These are phyloP conservation scores for Pyrenula massariospora DNA, from an alignment of 495 filamentous ascomycete species.

Conservation along the genomic window DNA sequence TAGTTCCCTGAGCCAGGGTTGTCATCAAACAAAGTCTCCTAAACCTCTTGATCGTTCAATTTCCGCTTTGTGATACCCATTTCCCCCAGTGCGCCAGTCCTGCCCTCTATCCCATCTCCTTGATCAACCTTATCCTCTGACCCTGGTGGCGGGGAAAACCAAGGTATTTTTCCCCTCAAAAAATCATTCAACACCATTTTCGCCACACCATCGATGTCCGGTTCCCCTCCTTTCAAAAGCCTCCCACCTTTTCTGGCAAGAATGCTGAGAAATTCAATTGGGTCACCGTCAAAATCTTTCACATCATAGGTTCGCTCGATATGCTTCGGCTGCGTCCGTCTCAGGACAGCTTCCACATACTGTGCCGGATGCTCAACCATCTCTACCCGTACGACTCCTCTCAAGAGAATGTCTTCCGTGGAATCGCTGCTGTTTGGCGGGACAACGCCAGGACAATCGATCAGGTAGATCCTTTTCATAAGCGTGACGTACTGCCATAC, in stretches of 20 bases:
- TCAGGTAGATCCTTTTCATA: slow-evolving; percentile 94
- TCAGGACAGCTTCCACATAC: slow-evolving; percentile 77
- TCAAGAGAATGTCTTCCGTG: slow-evolving; percentile 77
- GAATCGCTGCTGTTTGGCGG: slow-evolving; percentile 74
- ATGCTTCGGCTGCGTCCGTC: slow-evolving; percentile 70
- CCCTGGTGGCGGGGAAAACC: slow-evolving; percentile 77
- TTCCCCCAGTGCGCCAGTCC: slow-evolving; percentile 50
- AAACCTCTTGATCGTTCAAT: background rate
- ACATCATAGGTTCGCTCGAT: slow-evolving; percentile 89
- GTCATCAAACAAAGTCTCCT: too few species aligned
- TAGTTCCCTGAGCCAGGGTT: too few species aligned
- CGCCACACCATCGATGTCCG: slow-evolving; percentile 83
- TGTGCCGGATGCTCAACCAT: slow-evolving; percentile 93
- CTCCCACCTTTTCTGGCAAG: slow-evolving; percentile 80
- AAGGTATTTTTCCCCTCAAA: slow-evolving; percentile 85
- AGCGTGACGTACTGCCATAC: slow-evolving; percentile 96
- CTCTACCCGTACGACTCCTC: slow-evolving; percentile 86
- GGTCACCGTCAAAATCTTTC: slow-evolving; percentile 51
- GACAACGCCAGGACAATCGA: slow-evolving; percentile 93
- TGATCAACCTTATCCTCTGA: slow-evolving; percentile 38
- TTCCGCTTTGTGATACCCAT: slow-evolving; percentile 35
- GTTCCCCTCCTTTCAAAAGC: slow-evolving; percentile 78
- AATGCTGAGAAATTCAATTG: slow-evolving; percentile 74
- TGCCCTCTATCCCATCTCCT: slow-evolving; percentile 41
- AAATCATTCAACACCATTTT: slow-evolving; percentile 97